These are phyloP conservation scores for Acanthamoeba healyi DNA, from an alignment of 208 protist genomes.

Conservation along the genomic window DNA sequence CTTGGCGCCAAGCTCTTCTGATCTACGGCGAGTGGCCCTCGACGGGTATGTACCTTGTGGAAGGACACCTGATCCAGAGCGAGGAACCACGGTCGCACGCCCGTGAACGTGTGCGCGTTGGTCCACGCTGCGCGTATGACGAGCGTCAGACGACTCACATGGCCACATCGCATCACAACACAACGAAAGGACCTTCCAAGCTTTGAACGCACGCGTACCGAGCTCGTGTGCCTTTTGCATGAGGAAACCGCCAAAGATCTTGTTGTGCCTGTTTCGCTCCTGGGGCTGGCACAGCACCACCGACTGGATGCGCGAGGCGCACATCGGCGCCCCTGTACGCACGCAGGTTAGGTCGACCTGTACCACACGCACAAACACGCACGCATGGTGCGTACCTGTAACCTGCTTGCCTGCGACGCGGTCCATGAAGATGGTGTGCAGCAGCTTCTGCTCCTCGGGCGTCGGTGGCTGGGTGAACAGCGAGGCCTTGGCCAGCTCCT, in stretches of 20 bases:
- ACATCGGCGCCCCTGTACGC: not conserved
- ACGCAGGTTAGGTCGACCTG: no score
- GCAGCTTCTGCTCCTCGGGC: conserved; percentile 52
- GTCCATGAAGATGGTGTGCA: conserved; percentile 67
- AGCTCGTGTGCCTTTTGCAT: conserved; percentile 77
- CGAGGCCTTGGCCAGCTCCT: conserved; percentile 58
- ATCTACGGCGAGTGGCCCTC: no score
- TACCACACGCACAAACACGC: not conserved
- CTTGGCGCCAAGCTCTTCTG: no score
- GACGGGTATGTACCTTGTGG: conserved; percentile 37
- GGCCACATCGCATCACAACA: not conserved
- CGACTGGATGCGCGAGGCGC: conserved; percentile 25
- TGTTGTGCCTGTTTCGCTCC: conserved; percentile 64
- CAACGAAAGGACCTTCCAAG: not conserved
- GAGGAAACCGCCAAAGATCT: conserved; percentile 79
- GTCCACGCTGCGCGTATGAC: conserved; percentile 39
- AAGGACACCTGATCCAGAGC: conserved; percentile 77
- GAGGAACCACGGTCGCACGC: conserved; percentile 73
- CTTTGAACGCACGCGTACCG: not conserved
- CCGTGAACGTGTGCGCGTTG: conserved; percentile 56
- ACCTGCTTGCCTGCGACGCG: not conserved
- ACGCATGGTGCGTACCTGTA: not conserved
- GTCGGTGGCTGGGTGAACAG: conserved; percentile 53
- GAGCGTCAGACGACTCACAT: not conserved
- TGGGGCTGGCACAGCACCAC: conserved; percentile 73